phyloP scores from a whole-genome alignment of 2,329 filamentous ascomycete genomes.

The Penicillium sclerotiorum region DNA sequence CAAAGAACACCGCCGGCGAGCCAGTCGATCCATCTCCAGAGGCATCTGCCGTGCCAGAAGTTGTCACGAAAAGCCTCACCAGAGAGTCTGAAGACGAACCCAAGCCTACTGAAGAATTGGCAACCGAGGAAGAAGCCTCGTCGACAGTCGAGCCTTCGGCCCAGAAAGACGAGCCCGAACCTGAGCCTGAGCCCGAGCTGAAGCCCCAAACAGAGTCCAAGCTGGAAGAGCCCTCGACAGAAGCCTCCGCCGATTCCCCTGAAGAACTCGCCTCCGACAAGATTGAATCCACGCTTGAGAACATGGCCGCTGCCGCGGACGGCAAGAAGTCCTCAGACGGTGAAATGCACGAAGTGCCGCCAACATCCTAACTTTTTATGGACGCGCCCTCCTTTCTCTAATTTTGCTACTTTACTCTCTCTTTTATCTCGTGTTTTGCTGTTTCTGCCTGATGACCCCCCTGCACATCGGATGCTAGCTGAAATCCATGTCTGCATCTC shows the following conservation, averaged over 20 bases:
- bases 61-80: no score
- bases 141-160: not conserved
- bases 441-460: not conserved
- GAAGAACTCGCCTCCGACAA: constrained; percentile 14
- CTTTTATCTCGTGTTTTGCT: not conserved
- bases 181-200: not conserved
- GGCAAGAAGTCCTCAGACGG: constrained; percentile 29
- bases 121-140: not conserved
- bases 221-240: not conserved
- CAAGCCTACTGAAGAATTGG: not conserved
- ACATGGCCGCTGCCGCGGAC: constrained; percentile 28
- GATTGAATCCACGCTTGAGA: constrained; percentile 26
- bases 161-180: not conserved
- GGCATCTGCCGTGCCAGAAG: constrained; percentile 8
- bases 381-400: not conserved
- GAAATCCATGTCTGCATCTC: no score
- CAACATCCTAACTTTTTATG: not conserved
- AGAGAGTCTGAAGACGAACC: no score
- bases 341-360: not conserved
- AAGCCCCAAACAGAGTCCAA: not conserved
- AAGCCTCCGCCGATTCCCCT: not conserved
- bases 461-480: no score
- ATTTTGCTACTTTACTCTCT: not conserved
- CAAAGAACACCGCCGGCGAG: constrained; percentile 40
- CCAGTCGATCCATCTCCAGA: constrained; percentile 32